Evolutionary conservation across 805 yeast genomes (phyloP).

Genomic region (Lipomyces mesembrius): DNA sequence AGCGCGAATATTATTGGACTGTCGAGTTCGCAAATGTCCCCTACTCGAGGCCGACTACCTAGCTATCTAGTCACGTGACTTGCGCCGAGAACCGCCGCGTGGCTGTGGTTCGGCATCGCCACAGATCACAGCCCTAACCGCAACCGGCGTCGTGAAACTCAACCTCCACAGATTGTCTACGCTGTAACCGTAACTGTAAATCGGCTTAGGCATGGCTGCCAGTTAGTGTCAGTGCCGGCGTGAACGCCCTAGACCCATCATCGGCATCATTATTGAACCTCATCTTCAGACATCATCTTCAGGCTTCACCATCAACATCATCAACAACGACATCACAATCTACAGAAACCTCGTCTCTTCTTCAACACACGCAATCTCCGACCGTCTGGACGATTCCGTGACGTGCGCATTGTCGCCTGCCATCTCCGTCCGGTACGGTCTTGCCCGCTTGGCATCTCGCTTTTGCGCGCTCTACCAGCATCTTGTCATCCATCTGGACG

Average conservation of each 20-base stretch:
- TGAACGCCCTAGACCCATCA: not conserved
- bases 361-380: not conserved
- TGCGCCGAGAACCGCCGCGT: too few species aligned
- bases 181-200: too few species aligned
- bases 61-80: too few species aligned
- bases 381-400: not conserved
- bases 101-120: too few species aligned
- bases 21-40: too few species aligned
- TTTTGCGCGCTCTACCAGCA: not conserved
- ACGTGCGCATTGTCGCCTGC: not conserved
- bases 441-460: not conserved
- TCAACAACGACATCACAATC: not conserved
- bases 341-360: not conserved
- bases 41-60: too few species aligned
- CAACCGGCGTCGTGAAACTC: too few species aligned
- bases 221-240: too few species aligned
- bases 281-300: not conserved
- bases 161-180: too few species aligned
- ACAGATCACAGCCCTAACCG: too few species aligned
- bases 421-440: not conserved
- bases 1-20: too few species aligned
- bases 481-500: not conserved
- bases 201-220: too few species aligned
- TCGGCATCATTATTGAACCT: not conserved
- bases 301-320: not conserved